These are phyloP conservation scores for Debaryomyces maramus DNA, from an alignment of 805 yeast genomes.

Conservation along the genomic window DNA sequence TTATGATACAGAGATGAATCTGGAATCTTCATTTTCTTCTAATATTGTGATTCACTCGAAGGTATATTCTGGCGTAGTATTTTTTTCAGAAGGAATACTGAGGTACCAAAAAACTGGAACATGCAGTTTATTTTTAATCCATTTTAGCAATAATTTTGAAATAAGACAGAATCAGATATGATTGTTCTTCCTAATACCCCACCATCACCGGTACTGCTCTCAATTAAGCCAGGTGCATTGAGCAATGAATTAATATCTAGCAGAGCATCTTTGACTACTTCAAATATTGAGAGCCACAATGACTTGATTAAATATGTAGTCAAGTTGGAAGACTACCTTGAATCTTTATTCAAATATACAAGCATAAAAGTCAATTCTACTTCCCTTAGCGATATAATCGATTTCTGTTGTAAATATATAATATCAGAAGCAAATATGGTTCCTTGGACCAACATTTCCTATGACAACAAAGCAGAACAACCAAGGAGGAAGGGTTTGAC, in stretches of 20 bases:
- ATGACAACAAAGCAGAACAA: neutral
- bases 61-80: no score
- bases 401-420: slow-evolving; percentile 2
- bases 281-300: slow-evolving; percentile 15
- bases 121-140: no score
- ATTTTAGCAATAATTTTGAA: no score
- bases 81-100: no score
- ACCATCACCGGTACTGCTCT: slow-evolving; percentile 21
- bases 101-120: neutral
- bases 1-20: slow-evolving; percentile 18
- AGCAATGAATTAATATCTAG: slow-evolving; percentile 14
- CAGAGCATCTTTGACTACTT: slow-evolving; percentile 17
- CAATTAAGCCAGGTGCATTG: slow-evolving; percentile 4
- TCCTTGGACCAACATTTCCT: slow-evolving; percentile 17
- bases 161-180: slow-evolving; percentile 16
- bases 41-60: no score
- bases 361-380: neutral
- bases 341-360: slow-evolving; percentile 20
- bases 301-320: slow-evolving; percentile 32
- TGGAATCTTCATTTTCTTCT: slow-evolving; percentile 6
- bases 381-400: slow-evolving; percentile 5
- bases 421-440: slow-evolving; percentile 7
- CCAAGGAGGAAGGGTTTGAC: neutral
- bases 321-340: slow-evolving; percentile 34
- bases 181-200: slow-evolving; percentile 37